Percentiles rank a stretch among this genome's conserved stretches.
These are phyloP conservation scores for Ballota nigra DNA, from an alignment of 257 asterid species.

Conservation along the genomic window DNA sequence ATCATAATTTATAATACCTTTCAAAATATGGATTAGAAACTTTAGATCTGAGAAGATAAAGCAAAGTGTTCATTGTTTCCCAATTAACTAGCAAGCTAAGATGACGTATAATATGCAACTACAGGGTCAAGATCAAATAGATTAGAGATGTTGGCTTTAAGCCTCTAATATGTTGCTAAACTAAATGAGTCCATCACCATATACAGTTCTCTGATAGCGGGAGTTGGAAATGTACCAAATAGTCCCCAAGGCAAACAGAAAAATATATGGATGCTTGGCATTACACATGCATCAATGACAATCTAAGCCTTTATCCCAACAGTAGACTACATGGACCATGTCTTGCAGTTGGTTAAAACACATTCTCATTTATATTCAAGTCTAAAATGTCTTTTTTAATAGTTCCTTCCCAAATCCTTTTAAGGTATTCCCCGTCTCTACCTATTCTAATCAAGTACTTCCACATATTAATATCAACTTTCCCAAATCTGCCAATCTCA, in stretches of 20 bases:
- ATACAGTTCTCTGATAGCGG: not conserved
- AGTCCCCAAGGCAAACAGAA: not conserved
- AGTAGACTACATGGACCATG: not conserved
- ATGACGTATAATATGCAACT: not conserved
- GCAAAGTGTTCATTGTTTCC: not conserved
- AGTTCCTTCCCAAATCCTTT: not conserved
- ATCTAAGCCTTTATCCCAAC: not conserved
- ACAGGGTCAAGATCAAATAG: conserved; percentile 3
- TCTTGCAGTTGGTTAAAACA: not conserved
- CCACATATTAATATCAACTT: not conserved
- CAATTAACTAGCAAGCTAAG: conserved; percentile 2
- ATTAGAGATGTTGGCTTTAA: not conserved
- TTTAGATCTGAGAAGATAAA: not conserved
- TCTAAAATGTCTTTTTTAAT: too few relatives aligned
- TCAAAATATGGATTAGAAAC: not conserved
- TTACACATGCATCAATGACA: not conserved
- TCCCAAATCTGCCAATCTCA: not conserved
- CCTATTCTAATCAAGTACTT: not conserved
- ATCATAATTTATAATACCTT: not conserved
- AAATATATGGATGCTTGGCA: not conserved
- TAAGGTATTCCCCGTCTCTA: not conserved
- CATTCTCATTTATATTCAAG: not conserved
- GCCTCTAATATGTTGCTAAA: conserved; percentile 11
- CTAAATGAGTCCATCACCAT: not conserved
- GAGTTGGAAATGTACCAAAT: not conserved